Percentiles rank a stretch among this genome's conserved stretches.
Conservation (phyloP, 2,329 filamentous ascomycete species). For the Aspergillus floridensis region DNA sequence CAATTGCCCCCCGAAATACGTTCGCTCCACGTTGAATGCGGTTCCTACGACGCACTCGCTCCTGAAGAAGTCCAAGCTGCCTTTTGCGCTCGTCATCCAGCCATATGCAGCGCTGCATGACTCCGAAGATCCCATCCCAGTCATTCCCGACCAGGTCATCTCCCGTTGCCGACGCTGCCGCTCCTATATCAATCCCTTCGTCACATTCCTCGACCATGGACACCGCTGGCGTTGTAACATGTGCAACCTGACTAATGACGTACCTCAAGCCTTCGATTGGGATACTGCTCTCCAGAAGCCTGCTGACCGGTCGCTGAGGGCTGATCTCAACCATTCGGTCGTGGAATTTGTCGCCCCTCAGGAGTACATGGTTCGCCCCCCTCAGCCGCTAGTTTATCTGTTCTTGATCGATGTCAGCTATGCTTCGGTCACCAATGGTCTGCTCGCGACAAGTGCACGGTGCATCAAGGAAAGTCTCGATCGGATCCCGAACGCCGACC, state of each 20-base stretch:
- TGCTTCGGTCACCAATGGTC: conserved; percentile 80
- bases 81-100: conserved; percentile 93
- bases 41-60: conserved; percentile 89
- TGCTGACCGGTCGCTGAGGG: conserved; percentile 85
- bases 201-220: conserved; percentile 92
- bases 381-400: conserved; percentile 90
- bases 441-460: conserved; percentile 86
- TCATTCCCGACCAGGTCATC: conserved; percentile 96
- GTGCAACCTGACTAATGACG: conserved; percentile 98
- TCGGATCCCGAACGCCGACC: conserved; percentile 96
- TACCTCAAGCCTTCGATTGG: conserved; percentile 99
- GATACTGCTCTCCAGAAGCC: conserved; percentile 87
- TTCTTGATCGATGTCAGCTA: conserved; percentile 96
- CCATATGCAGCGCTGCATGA: conserved; percentile 93
- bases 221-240: conserved; percentile 99
- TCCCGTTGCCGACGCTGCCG: conserved; percentile 92
- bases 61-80: conserved; percentile 93
- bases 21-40: conserved; percentile 91
- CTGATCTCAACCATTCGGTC: conserved; percentile 93
- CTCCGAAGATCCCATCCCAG: conserved; percentile 82
- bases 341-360: conserved; percentile 97
- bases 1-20: conserved; percentile 90
- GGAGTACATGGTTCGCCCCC: conserved; percentile 98
- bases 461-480: conserved; percentile 94
- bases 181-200: conserved; percentile 97